Evolutionary conservation across 192 early-diverging fungal species (phyloP).

Genomic region (Coemansia sp.): DNA sequence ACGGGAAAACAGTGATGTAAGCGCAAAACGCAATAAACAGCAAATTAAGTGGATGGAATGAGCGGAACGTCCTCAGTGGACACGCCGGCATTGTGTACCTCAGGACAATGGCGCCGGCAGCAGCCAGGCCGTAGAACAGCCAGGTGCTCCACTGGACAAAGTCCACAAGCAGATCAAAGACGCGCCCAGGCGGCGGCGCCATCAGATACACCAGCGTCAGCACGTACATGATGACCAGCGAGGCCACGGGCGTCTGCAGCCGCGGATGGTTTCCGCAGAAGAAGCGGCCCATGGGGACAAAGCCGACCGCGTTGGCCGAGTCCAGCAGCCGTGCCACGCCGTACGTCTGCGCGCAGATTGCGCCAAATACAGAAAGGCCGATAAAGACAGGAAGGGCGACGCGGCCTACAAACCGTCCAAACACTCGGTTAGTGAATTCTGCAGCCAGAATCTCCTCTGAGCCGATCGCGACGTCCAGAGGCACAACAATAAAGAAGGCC

Average conservation of each 20-base stretch:
- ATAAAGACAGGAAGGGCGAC: constrained; percentile 58
- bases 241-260: constrained; percentile 49
- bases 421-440: constrained; percentile 58
- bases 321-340: constrained; percentile 57
- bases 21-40: constrained; percentile 57
- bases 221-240: constrained; percentile 48
- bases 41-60: constrained; percentile 48
- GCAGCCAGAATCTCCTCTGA: constrained; percentile 66
- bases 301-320: constrained; percentile 56
- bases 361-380: constrained; percentile 57
- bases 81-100: constrained; percentile 43
- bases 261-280: constrained; percentile 50
- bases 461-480: constrained; percentile 63
- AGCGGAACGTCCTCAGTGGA: constrained; percentile 54
- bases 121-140: constrained; percentile 61
- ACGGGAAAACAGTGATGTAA: constrained; percentile 59
- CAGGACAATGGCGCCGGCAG: constrained; percentile 58
- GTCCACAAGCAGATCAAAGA: constrained; percentile 65
- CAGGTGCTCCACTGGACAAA: constrained; percentile 62
- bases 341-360: constrained; percentile 57
- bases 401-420: constrained; percentile 56
- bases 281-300: constrained; percentile 51
- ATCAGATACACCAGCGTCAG: constrained; percentile 57
- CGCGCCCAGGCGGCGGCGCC: constrained; percentile 60
- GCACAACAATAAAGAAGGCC: constrained; percentile 78